phyloP scores from a whole-genome alignment of 2,329 filamentous ascomycete genomes.

The Nemania sp. region DNA sequence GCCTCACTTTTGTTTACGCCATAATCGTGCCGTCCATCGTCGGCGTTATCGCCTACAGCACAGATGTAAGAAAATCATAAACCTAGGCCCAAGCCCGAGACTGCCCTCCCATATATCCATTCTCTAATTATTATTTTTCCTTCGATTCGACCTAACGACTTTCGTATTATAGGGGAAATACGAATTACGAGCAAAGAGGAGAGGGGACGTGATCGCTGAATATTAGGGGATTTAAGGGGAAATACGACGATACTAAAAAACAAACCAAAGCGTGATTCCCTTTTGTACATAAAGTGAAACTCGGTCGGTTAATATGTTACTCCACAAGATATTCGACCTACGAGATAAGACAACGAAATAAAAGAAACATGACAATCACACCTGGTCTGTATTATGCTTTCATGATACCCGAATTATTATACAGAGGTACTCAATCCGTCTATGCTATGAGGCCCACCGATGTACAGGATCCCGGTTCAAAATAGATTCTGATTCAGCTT shows the following conservation, averaged over 20 bases:
- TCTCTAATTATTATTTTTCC: no score
- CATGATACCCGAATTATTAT: neutral
- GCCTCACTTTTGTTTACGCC: slow-evolving; percentile 82
- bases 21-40: slow-evolving; percentile 77
- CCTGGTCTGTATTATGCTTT: neutral
- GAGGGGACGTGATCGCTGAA: slow-evolving; percentile 85
- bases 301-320: neutral
- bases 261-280: neutral
- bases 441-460: neutral
- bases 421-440: neutral
- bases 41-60: slow-evolving; percentile 79
- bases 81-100: neutral
- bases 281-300: slow-evolving; percentile 30
- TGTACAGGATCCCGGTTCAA: neutral
- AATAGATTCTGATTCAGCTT: neutral
- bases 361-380: neutral
- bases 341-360: neutral
- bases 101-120: no score
- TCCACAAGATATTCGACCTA: neutral
- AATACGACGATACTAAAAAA: neutral
- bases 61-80: slow-evolving; percentile 76
- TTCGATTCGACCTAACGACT: neutral
- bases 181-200: slow-evolving; percentile 86
- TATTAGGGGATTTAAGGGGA: slow-evolving; percentile 63
- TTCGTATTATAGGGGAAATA: slow-evolving; percentile 77